Conservation (phyloP, 176 grass and related monocot species). For the Lolium rigidum region DNA sequence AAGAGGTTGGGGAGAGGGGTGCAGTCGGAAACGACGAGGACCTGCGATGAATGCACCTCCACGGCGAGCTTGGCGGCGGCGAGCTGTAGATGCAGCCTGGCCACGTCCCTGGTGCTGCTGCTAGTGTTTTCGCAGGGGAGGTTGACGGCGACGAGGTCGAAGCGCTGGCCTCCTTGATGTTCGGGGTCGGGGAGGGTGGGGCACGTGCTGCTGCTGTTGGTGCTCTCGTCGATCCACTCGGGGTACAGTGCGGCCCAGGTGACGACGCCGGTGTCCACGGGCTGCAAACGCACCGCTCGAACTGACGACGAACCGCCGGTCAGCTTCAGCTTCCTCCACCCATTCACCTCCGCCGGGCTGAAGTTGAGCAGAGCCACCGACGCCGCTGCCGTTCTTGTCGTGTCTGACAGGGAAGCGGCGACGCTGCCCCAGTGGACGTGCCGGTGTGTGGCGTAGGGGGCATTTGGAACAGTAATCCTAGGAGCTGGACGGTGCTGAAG, state of each 20-base stretch:
- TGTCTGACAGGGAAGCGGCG: background rate
- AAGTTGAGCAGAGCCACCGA: constrained; percentile 69
- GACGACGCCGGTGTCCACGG: constrained; percentile 39
- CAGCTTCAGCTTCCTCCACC: constrained; percentile 41
- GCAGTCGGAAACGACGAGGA: constrained; percentile 37
- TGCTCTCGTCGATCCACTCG: constrained; percentile 70
- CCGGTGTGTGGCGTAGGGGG: constrained; percentile 42
- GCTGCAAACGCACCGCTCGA: constrained; percentile 45
- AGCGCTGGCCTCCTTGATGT: background rate
- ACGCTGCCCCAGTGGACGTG: constrained; percentile 60
- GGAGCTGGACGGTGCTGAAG: background rate
- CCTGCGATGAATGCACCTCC: background rate
- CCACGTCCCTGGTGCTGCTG: constrained; percentile 58
- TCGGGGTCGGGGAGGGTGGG: constrained; percentile 61
- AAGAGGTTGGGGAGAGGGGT: constrained; percentile 75
- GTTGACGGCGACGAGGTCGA: constrained; percentile 76
- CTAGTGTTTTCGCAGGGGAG: constrained; percentile 50
- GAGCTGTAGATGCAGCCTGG: constrained; percentile 77
- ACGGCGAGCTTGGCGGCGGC: constrained; percentile 66
- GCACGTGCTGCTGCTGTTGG: constrained; percentile 35
- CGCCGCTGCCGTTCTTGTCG: no score
- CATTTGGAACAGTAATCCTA: background rate
- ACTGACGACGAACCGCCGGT: background rate
- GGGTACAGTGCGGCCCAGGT: constrained; percentile 75
- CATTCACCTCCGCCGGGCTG: constrained; percentile 51